A percentile compares a stretch with the other conserved stretches of the same genome.
Evolutionary conservation across 805 yeast genomes (phyloP).

Genomic region (Metschnikowia chrysomelidarum): DNA sequence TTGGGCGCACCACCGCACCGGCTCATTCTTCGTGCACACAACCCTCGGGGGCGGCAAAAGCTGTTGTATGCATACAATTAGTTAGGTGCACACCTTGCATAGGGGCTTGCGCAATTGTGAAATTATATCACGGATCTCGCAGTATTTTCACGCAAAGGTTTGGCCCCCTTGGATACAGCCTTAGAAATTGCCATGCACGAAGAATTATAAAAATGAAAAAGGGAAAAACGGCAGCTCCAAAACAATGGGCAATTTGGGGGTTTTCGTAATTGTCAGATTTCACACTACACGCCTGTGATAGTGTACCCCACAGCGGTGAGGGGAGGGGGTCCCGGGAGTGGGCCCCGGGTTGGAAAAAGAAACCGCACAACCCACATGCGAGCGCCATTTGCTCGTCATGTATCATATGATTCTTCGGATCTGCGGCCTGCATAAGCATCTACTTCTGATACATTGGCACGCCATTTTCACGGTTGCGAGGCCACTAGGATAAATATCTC

Average conservation of each 20-base stretch:
- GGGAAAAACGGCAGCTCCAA: too few species aligned
- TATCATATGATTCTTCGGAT: constrained; percentile 11
- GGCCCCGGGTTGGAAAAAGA: constrained; percentile 6
- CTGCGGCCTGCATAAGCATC: constrained; percentile 8
- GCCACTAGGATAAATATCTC: constrained; percentile 10
- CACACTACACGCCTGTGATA: neutral
- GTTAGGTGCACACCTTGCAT: constrained; percentile 1
- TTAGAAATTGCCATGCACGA: constrained; percentile 3
- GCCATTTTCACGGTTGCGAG: constrained; percentile 6
- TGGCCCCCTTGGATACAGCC: constrained; percentile 6
- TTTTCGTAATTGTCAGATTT: neutral
- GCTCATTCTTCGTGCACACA: too few species aligned
- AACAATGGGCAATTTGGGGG: too few species aligned
- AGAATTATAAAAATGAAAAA: too few species aligned
- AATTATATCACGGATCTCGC: constrained; percentile 1
- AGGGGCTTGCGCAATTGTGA: constrained; percentile 1
- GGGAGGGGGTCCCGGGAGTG: constrained; percentile 5
- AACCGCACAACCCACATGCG: constrained; percentile 9
- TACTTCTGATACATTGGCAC: constrained; percentile 10
- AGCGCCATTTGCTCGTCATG: constrained; percentile 3
- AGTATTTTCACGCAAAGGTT: constrained; percentile 10
- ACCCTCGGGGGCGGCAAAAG: too few species aligned
- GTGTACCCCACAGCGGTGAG: constrained; percentile 3
- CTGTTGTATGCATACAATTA: neutral
- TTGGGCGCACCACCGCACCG: too few species aligned